A percentile compares a stretch with the other conserved stretches of the same genome.
Conservation (phyloP, 345 rosid genomes). For the Barbarea vulgaris region DNA sequence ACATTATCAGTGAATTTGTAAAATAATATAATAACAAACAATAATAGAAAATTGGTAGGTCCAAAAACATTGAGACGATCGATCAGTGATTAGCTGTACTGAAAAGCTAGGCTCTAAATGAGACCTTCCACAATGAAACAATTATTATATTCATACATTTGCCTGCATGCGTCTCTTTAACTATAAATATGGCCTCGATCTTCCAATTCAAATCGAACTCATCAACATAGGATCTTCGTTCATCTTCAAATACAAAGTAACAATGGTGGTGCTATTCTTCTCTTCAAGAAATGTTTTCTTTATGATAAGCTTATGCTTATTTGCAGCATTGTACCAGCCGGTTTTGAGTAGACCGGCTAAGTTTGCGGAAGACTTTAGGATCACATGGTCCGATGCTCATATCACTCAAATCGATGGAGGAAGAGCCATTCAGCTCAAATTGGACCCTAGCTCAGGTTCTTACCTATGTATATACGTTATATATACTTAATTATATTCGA, state of each 20-base stretch:
- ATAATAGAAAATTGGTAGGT: conserved; percentile 41
- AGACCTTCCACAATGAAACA: conserved; percentile 14
- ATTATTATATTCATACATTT: conserved; percentile 3
- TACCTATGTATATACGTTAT: neutral
- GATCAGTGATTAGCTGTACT: conserved; percentile 38
- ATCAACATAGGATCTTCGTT: neutral
- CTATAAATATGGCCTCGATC: conserved; percentile 22
- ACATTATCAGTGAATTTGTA: conserved; percentile 12
- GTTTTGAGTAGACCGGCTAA: conserved; percentile 58
- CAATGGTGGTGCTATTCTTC: conserved; percentile 19
- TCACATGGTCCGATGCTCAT: conserved; percentile 84
- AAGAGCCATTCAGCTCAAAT: conserved; percentile 71
- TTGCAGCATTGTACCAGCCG: conserved; percentile 35
- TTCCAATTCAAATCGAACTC: conserved; percentile 19
- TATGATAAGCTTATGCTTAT: conserved; percentile 26
- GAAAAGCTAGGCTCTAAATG: conserved; percentile 40
- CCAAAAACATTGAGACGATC: conserved; percentile 32
- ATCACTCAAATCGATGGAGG: conserved; percentile 77
- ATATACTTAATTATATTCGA: neutral
- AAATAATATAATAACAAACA: conserved; percentile 32
- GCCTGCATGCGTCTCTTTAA: neutral
- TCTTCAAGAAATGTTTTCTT: conserved; percentile 29
- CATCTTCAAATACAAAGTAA: conserved; percentile 5
- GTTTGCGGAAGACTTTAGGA: conserved; percentile 64
- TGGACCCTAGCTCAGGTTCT: conserved; percentile 83